A percentile compares a stretch with the other conserved stretches of the same genome.
These are phyloP conservation scores for Iberis pinnata DNA, from an alignment of 345 rosid genomes.

Conservation along the genomic window DNA sequence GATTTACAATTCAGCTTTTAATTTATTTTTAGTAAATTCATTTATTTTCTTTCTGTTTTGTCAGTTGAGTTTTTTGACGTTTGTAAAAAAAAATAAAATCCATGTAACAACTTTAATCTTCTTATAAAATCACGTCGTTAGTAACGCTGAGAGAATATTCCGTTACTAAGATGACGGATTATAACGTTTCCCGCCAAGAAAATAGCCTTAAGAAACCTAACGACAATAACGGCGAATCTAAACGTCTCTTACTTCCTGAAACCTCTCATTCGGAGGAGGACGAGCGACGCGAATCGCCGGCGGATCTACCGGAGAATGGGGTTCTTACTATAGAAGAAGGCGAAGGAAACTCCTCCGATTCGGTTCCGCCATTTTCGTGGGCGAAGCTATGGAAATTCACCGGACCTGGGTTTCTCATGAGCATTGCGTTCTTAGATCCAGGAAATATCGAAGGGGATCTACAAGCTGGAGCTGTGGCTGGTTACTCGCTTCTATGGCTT, in stretches of 20 bases:
- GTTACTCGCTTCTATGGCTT: conserved; percentile 83
- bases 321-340: conserved; percentile 40
- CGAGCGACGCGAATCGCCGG: conserved; percentile 30
- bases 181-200: conserved; percentile 29
- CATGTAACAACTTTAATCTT: not conserved
- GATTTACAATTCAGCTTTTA: not conserved
- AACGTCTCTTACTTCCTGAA: conserved; percentile 33
- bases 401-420: conserved; percentile 93
- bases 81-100: not conserved
- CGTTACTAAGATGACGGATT: conserved; percentile 21
- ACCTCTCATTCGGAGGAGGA: conserved; percentile 10
- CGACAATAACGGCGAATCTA: conserved; percentile 38
- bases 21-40: conserved; percentile 9
- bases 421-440: conserved; percentile 89
- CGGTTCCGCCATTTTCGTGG: conserved; percentile 77
- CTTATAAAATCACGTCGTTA: not conserved
- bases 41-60: not conserved
- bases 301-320: conserved; percentile 48
- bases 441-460: conserved; percentile 93
- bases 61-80: conserved; percentile 20
- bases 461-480: conserved; percentile 89
- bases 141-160: conserved; percentile 24
- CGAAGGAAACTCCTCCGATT: conserved; percentile 20
- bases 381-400: conserved; percentile 83
- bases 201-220: conserved; percentile 22